Evolutionary conservation across 208 protist species (phyloP), one percentile per base, ranked within the genome.

Genomic region (Crithidia brevicula): DNA sequence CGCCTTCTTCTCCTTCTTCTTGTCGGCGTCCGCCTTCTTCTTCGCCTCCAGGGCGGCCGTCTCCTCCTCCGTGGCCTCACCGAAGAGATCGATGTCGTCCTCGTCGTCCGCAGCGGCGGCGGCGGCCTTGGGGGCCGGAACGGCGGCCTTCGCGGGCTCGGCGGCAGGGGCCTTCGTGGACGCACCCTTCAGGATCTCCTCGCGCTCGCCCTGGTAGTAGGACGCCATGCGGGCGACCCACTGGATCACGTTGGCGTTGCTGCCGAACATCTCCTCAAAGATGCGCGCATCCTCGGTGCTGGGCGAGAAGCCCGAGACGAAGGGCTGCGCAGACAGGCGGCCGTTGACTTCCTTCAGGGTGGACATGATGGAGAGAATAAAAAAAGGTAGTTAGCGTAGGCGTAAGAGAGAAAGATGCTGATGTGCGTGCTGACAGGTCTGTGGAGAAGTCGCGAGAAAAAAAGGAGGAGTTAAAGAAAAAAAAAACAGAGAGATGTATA

Each of bases 21-120:
- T 81, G 30, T 85, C 86, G 6, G 88, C 87, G 56, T 94, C 88
- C 78, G 86, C 84, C 53, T 81, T 82, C 77, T 94, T 94, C 88
- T 94, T 94, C n/a, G 85, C 85, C 63, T 92, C 88, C 38, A 94
- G 88, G n/a, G 89, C 89, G 3, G 82, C 82, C 57, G 87, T 65
- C 75, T 95, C 89, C 77, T 94, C 89, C 69, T 93, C 89, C 25
- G 92, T 95, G 42, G 77, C 79, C 72, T 95, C 89, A 33, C 89
- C 92, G 63, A 97, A 97, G 25, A 97, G 83, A 68, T 97, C 92
- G 54, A 97, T 86, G 74, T 95, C 92, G 54, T 97, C 92, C 59
- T 97, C 92, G 18, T 91, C 86, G 16, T 1, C 86, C 7, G 71
- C 75, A 22, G 79, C 65, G n/a, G 75, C 77, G 47, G 63, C 75